These are phyloP conservation scores for Pythium chondricola DNA, from an alignment of 352 stramenopile species.

Conservation along the genomic window DNA sequence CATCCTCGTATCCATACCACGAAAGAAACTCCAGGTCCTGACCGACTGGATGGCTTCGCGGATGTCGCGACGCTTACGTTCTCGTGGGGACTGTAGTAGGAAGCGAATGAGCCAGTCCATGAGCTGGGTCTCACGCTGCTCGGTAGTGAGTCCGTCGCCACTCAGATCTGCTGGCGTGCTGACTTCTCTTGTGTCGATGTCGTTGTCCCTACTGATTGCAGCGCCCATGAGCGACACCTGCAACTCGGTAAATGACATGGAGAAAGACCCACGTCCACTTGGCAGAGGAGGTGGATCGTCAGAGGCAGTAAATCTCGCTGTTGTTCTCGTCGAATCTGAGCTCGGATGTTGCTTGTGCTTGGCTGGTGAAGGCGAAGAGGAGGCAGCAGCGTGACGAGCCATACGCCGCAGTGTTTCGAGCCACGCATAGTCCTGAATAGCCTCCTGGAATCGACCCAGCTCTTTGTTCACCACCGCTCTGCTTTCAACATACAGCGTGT, in stretches of 20 bases:
- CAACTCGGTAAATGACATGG: slow-evolving; percentile 23
- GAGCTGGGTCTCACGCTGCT: slow-evolving; percentile 27
- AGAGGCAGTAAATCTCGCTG: neutral
- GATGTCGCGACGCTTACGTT: slow-evolving; percentile 21
- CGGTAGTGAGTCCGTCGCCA: slow-evolving; percentile 15
- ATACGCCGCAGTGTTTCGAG: slow-evolving; percentile 41
- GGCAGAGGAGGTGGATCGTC: too few relatives aligned
- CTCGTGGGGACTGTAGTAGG: slow-evolving; percentile 26
- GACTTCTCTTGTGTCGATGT: neutral
- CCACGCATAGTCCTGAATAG: slow-evolving; percentile 68
- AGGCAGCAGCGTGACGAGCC: neutral
- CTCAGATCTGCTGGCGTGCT: neutral
- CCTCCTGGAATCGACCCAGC: slow-evolving; percentile 56
- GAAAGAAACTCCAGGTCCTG: slow-evolving; percentile 44
- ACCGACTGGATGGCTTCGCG: slow-evolving; percentile 23
- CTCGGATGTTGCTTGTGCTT: neutral
- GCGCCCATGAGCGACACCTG: slow-evolving; percentile 21
- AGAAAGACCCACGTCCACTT: slow-evolving; percentile 16
- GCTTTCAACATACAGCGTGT: slow-evolving; percentile 55
- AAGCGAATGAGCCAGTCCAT: slow-evolving; percentile 36
- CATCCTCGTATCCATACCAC: slow-evolving; percentile 39
- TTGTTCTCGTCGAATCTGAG: neutral
- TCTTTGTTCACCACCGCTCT: slow-evolving; percentile 51
- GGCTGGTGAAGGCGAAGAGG: neutral
- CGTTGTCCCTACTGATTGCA: slow-evolving; percentile 9